Evolutionary conservation across 805 yeast species (phyloP).

Genomic region (Priceomyces fermenticarens): DNA sequence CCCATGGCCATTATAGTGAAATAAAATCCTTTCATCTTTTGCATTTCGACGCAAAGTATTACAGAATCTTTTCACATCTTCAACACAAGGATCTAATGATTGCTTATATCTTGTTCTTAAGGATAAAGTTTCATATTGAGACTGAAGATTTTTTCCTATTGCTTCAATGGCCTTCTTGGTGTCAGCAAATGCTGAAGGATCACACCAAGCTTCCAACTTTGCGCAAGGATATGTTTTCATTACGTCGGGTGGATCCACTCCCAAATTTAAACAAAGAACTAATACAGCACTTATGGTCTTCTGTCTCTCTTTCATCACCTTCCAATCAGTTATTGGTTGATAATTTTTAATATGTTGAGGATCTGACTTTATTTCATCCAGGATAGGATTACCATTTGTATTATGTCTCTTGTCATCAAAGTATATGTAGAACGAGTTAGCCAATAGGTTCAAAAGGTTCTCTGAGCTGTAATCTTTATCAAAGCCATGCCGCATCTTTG

Average conservation of each 20-base stretch:
- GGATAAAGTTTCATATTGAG: conserved; percentile 86
- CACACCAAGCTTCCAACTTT: conserved; percentile 87
- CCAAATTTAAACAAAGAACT: conserved; percentile 84
- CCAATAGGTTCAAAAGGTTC: conserved; percentile 52
- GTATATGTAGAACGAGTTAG: conserved; percentile 74
- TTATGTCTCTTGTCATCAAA: conserved; percentile 90
- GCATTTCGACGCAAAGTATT: conserved; percentile 85
- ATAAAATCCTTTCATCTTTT: conserved; percentile 86
- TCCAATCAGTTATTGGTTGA: conserved; percentile 86
- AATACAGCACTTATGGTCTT: conserved; percentile 92
- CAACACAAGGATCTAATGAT: conserved; percentile 90
- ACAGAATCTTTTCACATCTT: conserved; percentile 89
- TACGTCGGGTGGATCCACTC: conserved; percentile 97
- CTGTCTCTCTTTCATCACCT: conserved; percentile 82
- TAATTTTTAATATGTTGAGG: conserved; percentile 45
- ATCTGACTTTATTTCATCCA: conserved; percentile 47
- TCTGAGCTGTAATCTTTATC: conserved; percentile 60
- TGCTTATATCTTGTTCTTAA: conserved; percentile 87
- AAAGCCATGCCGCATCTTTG: conserved; percentile 61
- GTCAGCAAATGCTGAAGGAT: conserved; percentile 77
- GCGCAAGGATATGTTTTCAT: conserved; percentile 93
- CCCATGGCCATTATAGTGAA: conserved; percentile 98
- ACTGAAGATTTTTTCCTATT: conserved; percentile 82
- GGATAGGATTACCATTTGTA: conserved; percentile 79
- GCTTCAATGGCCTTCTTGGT: conserved; percentile 88